Conservation (phyloP, 2,329 filamentous ascomycete species). For the Cladophialophora carrionii region DNA sequence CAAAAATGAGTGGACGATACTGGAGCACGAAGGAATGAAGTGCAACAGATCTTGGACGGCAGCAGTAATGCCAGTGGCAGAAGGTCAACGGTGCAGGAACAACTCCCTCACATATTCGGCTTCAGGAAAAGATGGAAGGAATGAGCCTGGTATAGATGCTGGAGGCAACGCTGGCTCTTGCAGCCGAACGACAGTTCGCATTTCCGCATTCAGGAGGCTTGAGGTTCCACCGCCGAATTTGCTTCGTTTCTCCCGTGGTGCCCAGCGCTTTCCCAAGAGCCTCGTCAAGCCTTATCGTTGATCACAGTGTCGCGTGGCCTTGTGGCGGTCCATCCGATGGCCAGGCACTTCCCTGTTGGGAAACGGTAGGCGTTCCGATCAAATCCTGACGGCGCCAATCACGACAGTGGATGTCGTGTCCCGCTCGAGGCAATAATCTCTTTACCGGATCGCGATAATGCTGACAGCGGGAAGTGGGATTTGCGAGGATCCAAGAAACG, state of each 20-base stretch:
- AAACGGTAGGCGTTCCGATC: conserved; percentile 16
- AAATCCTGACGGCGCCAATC: conserved; percentile 23
- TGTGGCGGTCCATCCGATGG: conserved; percentile 8
- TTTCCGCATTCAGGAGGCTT: conserved; percentile 3
- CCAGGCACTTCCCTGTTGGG: conserved; percentile 15
- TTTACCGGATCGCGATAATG: conserved; percentile 11
- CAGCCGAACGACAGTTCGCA: neutral
- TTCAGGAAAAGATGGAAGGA: conserved; percentile 14
- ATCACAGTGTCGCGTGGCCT: conserved; percentile 20
- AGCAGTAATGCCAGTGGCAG: neutral
- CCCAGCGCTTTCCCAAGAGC: conserved; percentile 3
- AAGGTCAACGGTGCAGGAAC: conserved; percentile 18
- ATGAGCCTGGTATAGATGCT: conserved; percentile 11
- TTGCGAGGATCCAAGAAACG: neutral
- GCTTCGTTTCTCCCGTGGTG: conserved; percentile 1
- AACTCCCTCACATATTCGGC: conserved; percentile 23
- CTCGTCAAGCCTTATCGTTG: conserved; percentile 6
- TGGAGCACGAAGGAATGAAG: conserved; percentile 38
- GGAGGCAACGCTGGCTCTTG: neutral
- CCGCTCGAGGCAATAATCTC: conserved; percentile 16
- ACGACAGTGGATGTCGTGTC: conserved; percentile 6
- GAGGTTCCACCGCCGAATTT: conserved; percentile 18
- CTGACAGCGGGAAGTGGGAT: conserved; percentile 8
- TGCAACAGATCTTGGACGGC: conserved; percentile 34
- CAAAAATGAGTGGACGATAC: conserved; percentile 39